Evolutionary conservation across 1,284 basidiomycete species (phyloP).

Genomic region (Coriolopsis trogii): DNA sequence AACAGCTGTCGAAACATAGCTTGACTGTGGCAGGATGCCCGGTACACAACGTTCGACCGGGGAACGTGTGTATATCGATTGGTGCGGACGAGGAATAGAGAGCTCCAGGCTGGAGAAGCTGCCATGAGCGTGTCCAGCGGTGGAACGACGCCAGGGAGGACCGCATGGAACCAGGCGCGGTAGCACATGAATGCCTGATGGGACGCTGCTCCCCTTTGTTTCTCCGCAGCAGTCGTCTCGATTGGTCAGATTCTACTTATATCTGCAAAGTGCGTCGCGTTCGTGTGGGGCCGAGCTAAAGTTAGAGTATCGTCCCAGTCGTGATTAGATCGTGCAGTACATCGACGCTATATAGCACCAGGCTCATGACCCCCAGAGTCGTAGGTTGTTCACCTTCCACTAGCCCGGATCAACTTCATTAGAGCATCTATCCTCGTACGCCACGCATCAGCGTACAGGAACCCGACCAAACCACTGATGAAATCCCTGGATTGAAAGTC

Average conservation of each 20-base stretch:
- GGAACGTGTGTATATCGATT: constrained; percentile 1
- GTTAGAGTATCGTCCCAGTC: constrained; percentile 11
- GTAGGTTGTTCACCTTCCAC: constrained; percentile 29
- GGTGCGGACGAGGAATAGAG: background rate
- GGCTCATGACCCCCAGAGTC: background rate
- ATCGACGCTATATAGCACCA: constrained; percentile 18
- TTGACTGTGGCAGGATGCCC: too few species aligned
- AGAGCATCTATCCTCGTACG: constrained; percentile 62
- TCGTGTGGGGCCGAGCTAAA: background rate
- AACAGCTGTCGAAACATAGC: background rate
- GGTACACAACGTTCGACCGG: too few species aligned
- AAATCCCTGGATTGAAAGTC: constrained; percentile 63
- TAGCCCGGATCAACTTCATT: constrained; percentile 35
- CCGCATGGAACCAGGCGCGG: too few species aligned
- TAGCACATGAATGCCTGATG: too few species aligned
- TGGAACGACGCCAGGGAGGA: background rate
- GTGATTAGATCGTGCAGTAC: constrained; percentile 22
- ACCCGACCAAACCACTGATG: constrained; percentile 69
- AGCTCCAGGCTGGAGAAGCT: background rate
- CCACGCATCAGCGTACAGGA: constrained; percentile 77
- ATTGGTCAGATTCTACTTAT: background rate
- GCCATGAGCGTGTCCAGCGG: background rate
- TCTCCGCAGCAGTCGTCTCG: constrained; percentile 7
- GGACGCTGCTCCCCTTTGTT: too few species aligned
- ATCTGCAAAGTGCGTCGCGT: background rate